Conservation (phyloP, 164 flowering plant genomes). For the Magnolia officinalis region DNA sequence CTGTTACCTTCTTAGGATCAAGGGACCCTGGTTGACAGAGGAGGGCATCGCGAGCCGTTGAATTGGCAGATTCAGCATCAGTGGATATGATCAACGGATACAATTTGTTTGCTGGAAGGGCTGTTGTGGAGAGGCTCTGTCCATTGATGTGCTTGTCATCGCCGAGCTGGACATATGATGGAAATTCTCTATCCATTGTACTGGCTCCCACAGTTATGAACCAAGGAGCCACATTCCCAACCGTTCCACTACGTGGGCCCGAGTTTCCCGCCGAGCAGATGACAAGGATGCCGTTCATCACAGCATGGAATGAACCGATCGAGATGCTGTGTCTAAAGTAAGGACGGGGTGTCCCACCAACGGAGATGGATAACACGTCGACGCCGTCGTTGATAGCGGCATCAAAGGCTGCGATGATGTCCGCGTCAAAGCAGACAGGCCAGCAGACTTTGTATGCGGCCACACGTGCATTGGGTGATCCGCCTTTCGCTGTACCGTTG, state of each 20-base stretch:
- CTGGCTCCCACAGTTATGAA: constrained; percentile 8
- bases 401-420: constrained; percentile 11
- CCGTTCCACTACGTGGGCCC: not conserved
- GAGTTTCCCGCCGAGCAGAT: constrained; percentile 5
- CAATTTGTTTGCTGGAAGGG: constrained; percentile 17
- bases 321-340: not conserved
- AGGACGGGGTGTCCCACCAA: not conserved
- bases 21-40: constrained; percentile 10
- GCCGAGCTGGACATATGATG: constrained; percentile 1
- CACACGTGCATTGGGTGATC: constrained; percentile 13
- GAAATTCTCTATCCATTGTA: constrained; percentile 10
- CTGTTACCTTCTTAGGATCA: constrained; percentile 44
- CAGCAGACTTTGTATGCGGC: constrained; percentile 17
- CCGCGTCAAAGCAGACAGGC: not conserved
- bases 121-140: constrained; percentile 55
- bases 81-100: constrained; percentile 30
- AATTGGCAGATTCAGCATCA: constrained; percentile 29
- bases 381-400: constrained; percentile 13
- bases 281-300: not conserved
- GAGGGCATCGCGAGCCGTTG: constrained; percentile 19
- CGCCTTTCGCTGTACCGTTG: constrained; percentile 13
- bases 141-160: constrained; percentile 39
- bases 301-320: constrained; percentile 11
- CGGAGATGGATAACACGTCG: constrained; percentile 8
- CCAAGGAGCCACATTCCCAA: constrained; percentile 11